Evolutionary conservation across 2,329 filamentous ascomycete genomes (phyloP).

Genomic region (Sclerotinia borealis): DNA sequence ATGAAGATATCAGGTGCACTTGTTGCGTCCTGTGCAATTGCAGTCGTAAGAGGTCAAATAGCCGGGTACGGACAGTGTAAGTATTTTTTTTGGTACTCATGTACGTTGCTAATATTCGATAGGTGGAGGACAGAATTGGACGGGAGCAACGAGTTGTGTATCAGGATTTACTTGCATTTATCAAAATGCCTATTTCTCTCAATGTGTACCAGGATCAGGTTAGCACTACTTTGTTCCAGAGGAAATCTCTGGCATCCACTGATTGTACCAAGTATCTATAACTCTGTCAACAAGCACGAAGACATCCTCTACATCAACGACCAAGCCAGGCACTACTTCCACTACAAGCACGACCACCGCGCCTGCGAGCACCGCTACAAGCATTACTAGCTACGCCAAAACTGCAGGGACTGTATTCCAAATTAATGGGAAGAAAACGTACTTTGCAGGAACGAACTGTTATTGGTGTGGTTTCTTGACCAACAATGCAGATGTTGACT

Average conservation of each 20-base stretch:
- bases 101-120: not conserved
- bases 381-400: constrained; percentile 22
- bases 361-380: constrained; percentile 10
- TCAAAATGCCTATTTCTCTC: constrained; percentile 3
- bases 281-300: constrained; percentile 2
- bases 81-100: not conserved
- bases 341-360: constrained; percentile 9
- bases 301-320: not conserved
- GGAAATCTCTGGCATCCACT: not conserved
- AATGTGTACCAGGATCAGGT: constrained; percentile 7
- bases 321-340: constrained; percentile 8
- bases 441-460: constrained; percentile 49
- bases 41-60: constrained; percentile 1
- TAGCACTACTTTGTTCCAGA: not conserved
- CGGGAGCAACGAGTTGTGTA: constrained; percentile 3
- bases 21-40: not conserved
- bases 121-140: constrained; percentile 5
- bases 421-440: constrained; percentile 41
- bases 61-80: constrained; percentile 4
- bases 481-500: constrained; percentile 49
- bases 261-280: not conserved
- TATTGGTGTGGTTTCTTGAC: constrained; percentile 51
- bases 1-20: constrained; percentile 8
- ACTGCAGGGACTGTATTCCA: constrained; percentile 33
- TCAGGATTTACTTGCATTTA: not conserved